Percentiles rank a stretch among this genome's conserved stretches.
These are phyloP conservation scores for Coniferiporia weirii DNA, from an alignment of 1,284 basidiomycete genomes.

Conservation along the genomic window DNA sequence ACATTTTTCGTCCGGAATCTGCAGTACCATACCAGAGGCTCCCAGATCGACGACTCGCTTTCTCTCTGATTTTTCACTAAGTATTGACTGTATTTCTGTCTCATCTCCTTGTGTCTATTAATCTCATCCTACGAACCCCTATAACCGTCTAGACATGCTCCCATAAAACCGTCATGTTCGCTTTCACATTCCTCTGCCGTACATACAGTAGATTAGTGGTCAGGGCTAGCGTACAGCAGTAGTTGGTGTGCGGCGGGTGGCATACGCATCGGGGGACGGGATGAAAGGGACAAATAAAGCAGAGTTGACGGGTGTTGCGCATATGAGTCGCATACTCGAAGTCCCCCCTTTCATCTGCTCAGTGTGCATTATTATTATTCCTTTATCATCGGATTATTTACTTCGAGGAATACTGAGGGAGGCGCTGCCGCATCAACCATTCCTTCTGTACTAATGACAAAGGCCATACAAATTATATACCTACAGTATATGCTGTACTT, in stretches of 20 bases:
- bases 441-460: no score
- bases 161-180: no score
- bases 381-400: no score
- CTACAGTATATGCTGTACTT: no score
- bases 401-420: no score
- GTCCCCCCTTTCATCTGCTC: background rate
- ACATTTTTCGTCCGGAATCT: background rate
- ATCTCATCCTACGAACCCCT: background rate
- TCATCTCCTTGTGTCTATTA: background rate
- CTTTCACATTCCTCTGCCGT: background rate
- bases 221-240: background rate
- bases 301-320: background rate
- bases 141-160: background rate
- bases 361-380: no score
- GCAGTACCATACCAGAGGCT: background rate
- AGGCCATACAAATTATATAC: no score
- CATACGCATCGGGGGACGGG: background rate
- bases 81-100: background rate
- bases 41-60: background rate
- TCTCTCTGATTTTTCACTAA: background rate
- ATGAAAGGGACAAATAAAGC: background rate
- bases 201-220: background rate
- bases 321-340: constrained; percentile 1
- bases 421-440: no score
- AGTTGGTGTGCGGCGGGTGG: background rate